Evolutionary conservation across 129 eudicot genomes (phyloP).

Genomic region (Dittrichia graveolens): DNA sequence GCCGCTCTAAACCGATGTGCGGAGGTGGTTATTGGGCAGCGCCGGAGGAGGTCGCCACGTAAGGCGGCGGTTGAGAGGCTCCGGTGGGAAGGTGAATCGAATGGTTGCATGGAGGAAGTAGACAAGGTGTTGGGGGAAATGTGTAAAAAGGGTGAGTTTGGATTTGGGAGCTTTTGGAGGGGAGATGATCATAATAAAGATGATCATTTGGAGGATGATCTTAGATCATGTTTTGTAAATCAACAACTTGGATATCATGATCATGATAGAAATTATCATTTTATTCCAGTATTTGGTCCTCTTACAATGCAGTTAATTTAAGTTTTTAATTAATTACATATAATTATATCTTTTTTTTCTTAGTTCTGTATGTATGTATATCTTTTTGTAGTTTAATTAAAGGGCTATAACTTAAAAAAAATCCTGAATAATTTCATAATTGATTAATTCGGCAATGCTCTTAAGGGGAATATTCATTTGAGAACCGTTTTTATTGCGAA

Average conservation of each 20-base stretch:
- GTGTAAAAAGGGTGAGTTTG: constrained; percentile 67
- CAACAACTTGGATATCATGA: constrained; percentile 42
- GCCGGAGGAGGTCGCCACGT: constrained; percentile 16
- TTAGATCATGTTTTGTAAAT: constrained; percentile 39
- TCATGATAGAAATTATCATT: constrained; percentile 46
- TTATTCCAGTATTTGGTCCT: constrained; percentile 54
- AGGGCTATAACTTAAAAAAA: no score
- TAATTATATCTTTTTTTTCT: not conserved
- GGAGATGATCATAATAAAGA: constrained; percentile 39
- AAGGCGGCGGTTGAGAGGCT: constrained; percentile 32
- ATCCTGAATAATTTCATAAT: no score
- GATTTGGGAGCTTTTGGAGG: constrained; percentile 91
- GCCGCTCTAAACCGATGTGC: constrained; percentile 21
- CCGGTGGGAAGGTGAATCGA: constrained; percentile 21
- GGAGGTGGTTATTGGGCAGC: constrained; percentile 34
- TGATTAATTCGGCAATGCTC: no score
- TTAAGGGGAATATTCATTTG: no score
- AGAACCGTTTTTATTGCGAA: no score
- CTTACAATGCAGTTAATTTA: constrained; percentile 28
- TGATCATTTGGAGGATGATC: constrained; percentile 25
- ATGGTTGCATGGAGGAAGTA: constrained; percentile 65
- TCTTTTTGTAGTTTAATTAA: not conserved
- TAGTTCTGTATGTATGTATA: not conserved
- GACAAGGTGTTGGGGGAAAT: constrained; percentile 70
- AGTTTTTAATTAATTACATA: not conserved